phyloP scores from a whole-genome alignment of 805 yeast genomes.

The Wickerhamomyces chambardii region DNA sequence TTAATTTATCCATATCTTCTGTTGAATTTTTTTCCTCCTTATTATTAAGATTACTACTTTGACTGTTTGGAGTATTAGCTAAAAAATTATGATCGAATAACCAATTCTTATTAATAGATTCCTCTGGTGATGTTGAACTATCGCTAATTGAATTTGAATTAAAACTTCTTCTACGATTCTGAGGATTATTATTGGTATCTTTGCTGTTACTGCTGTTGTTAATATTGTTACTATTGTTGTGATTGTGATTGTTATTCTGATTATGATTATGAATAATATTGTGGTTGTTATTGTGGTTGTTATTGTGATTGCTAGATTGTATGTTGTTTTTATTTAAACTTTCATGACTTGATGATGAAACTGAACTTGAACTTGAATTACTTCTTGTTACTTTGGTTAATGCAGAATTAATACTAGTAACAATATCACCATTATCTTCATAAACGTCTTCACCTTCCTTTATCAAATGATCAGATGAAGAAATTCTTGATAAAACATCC shows the following conservation, averaged over 20 bases:
- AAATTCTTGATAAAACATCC: constrained; percentile 60
- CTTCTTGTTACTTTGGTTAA: background rate
- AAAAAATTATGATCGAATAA: constrained; percentile 1
- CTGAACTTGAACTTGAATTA: background rate
- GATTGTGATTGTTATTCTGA: no score
- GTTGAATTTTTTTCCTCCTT: background rate
- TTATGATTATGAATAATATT: no score
- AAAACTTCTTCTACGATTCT: background rate
- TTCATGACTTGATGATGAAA: no score
- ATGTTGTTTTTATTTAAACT: no score
- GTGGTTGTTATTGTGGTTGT: no score
- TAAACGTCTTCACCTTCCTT: constrained; percentile 1
- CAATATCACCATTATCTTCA: constrained; percentile 7
- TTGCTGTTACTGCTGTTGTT: no score
- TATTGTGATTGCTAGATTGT: no score
- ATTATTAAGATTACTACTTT: no score
- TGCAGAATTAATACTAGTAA: background rate
- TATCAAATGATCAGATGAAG: constrained; percentile 26
- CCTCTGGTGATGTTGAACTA: no score
- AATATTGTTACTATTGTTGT: no score
- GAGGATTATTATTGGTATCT: no score
- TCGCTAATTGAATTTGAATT: background rate
- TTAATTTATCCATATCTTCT: constrained; percentile 21
- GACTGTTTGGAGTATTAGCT: background rate
- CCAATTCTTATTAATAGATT: background rate